Evolutionary conservation across 1,284 basidiomycete genomes (phyloP), one percentile per base, ranked within the genome.

Genomic region (Malassezia vespertilionis): DNA sequence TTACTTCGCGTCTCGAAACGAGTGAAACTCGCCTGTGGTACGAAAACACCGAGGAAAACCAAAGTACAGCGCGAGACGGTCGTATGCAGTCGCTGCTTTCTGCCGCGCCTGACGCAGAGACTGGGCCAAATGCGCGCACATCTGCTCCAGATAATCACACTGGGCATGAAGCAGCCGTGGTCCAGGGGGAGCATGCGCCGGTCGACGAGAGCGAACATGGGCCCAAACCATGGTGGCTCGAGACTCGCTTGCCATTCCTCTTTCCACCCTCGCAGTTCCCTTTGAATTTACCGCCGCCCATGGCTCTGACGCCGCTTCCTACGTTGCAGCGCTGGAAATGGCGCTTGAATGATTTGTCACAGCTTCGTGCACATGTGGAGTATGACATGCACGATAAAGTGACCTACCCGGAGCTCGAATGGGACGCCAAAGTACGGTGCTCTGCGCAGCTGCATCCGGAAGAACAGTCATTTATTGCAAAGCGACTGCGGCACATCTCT

Each of bases 401-500:
- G 24, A 50, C 57, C 4, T 68, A 56, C 22, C 65, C 65, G 1
- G 65, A 68, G 47, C 47, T 68, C 2, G 44, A 53, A 5, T 61
- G 58, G 60, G 55, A 64, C 28, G 63, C 63, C 0, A 49, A 36
- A 5, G 65, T 68, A 3, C 58, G 47, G 21, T 38, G 56, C 14
- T 63, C 60, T 10, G 42, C 53, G 6, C 33, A 51, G 2, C 51
- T 63, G 21, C 63, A 66, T 24, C 44, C 38, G 0, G 44, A 58
- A 6, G 63, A 66, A 37, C 12, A 34, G 33, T 27, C 33, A 2
- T 65, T 61, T 24, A 44, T 65, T 23, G 44, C 30, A 11, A 44
- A 47, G n/a, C 43, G 60, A 14, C 47, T 43, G 18, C 17, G 33
- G 5, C 43, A 23, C 23, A 53, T 60, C 6, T 60, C 62, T 0